Base-by-base conservation (phyloP, 2,329 filamentous ascomycete species). In the Hysterium pulicare region DNA sequence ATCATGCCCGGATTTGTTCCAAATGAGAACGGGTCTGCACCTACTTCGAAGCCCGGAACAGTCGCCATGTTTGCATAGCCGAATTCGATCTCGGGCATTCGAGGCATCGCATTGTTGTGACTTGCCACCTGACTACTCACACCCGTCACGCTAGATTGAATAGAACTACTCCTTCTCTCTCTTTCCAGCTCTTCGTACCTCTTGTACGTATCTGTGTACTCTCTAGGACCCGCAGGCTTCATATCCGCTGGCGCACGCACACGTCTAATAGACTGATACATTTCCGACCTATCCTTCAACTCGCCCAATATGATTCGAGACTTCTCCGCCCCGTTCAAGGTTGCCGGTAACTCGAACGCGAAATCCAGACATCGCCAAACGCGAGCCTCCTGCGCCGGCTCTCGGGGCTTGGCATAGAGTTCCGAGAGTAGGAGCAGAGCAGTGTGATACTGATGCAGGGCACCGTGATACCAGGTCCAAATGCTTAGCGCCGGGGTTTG, bases 311-410 rank as follows among this genome's bases (percentile, higher is more conserved):
- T 76, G 16, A 73, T 71, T 22, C 78, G 67, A 9, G 74, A 76
- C 59, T 88, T 88, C 33, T 78, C 70, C 15, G 74, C 70, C 3
- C 74, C 73, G 10, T 74, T 62, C 32, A 78, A 61, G 24, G 71
- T 62, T 4, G 72, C 58, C 23, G 84, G 75, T 21, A 83, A 68
- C 38, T 81, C 77, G 58, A 87, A 90, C 19, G 86, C 81, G 57
- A 82, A 89, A 57, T 90, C 84, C 20, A 88, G 69, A 53, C 82
- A 84, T 24, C 71, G 68, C 84, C 86, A 88, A 44, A 88, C 84
- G 7, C 84, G 76, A 19, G 78, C 74, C 2, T 81, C 79, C 46
- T 85, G 75, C 38, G 70, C 72, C 38, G 73, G 73, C 36, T 76
- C 71, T 40, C 75, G 68, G 0, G 81, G 78, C 31, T 75, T 73